Evolutionary conservation across 164 flowering plant genomes (phyloP), one percentile per base, ranked within the genome.

Genomic region (Buxus sempervirens): DNA sequence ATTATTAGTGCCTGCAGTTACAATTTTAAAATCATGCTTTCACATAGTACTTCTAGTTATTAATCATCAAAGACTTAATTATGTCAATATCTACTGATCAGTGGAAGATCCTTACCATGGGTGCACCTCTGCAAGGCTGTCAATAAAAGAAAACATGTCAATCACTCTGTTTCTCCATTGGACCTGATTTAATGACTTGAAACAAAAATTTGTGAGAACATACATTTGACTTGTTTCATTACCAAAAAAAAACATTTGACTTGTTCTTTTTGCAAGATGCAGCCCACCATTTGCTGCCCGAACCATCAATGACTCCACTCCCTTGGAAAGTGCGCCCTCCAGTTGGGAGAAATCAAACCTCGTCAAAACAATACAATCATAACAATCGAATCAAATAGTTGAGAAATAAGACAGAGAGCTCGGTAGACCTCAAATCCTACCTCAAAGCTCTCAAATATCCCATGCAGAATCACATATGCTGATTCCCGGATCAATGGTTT

Each of bases 261-360:
- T 89, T 90, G 80, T 90, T 90, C 82, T 61, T 90, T 76, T 90
- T 95, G 94, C 99, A 95, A 64, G 99, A 95, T 36, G 94, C 74
- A 53, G 87, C 90, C 98, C 99, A 95, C 99, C 99, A 95, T 77
- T 87, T 87, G 69, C 78, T 80, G 51, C 99, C 99, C 57, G 96
- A 86, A 54, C 98, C 99, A 78, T 90, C 90, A 73, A 96, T 86
- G 25, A 85, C 80, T 48, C 98, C 99, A n/a, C 48, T 62, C n/a
- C 99, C 99, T 78, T 88, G 98, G 79, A 95, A 86, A 53, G 7
- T 23, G 78, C 90, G 42, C 85, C 80, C 7, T 72, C 68, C 51
- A 95, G 76, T 60, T 87, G 87, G 60, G 84, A 81, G 71, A 92
- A 95, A 41, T 60, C 83, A 49, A 95, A 94, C 99, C 99, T n/a